Conservation (phyloP, 2,329 filamentous ascomycete genomes). For the Neofusicoccum sp. region DNA sequence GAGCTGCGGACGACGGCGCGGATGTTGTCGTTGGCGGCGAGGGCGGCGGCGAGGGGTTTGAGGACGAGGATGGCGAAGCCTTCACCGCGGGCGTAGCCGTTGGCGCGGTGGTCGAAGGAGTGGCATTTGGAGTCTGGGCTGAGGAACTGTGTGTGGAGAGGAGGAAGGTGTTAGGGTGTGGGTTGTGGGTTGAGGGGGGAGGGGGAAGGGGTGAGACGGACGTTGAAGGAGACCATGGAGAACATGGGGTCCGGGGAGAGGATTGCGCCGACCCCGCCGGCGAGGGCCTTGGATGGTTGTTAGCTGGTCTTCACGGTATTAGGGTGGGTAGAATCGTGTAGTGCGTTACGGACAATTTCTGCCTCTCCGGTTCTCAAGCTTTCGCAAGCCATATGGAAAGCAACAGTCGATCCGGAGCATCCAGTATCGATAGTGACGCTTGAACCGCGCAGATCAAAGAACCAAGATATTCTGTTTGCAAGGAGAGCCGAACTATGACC, state of each 20-base stretch:
- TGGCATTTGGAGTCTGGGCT: conserved; percentile 31
- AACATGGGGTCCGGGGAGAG: background rate
- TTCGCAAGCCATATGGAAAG: conserved; percentile 34
- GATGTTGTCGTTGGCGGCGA: conserved; percentile 35
- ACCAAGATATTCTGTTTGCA: conserved; percentile 33
- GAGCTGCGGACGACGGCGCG: conserved; percentile 34
- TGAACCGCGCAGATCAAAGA: conserved; percentile 35
- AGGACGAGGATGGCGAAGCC: conserved; percentile 31
- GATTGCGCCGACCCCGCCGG: background rate
- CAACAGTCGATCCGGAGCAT: conserved; percentile 32
- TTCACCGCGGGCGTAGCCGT: conserved; percentile 33
- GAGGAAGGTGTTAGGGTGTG: background rate
- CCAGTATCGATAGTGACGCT: conserved; percentile 38
- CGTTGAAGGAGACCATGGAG: background rate
- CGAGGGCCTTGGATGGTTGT: conserved; percentile 13
- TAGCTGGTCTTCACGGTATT: background rate
- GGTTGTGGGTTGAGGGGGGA: background rate
- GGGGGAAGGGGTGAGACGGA: background rate
- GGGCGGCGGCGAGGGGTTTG: conserved; percentile 33
- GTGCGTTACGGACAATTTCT: background rate
- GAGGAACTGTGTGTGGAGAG: conserved; percentile 25
- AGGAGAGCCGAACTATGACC: conserved; percentile 32
- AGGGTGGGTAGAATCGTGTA: background rate
- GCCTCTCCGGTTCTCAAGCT: conserved; percentile 27
- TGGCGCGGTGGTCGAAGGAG: conserved; percentile 29